Conservation (phyloP, 2,329 filamentous ascomycete species). For the Colletotrichum euphorbiae region DNA sequence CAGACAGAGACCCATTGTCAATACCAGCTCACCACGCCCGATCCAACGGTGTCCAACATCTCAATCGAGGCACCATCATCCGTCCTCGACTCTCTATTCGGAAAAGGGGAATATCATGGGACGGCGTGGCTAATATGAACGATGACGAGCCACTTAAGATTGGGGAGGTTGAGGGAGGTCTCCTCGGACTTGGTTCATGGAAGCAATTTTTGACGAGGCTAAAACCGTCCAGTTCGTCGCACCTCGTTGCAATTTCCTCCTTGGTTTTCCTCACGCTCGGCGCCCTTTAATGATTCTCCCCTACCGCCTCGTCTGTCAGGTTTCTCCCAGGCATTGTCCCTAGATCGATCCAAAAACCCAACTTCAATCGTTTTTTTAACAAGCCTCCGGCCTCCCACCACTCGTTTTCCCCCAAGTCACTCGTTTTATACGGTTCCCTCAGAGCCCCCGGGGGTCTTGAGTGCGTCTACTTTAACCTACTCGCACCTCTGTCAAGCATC, state of each 20-base stretch:
- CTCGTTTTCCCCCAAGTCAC: background rate
- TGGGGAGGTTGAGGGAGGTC: conserved; percentile 1
- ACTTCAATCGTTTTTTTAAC: conserved; percentile 18
- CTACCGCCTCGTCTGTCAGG: conserved; percentile 8
- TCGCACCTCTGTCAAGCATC: background rate
- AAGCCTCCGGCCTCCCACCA: conserved; percentile 13
- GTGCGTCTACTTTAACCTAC: conserved; percentile 2
- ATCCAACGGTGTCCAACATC: background rate
- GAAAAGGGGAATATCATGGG: conserved; percentile 17
- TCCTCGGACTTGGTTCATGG: conserved; percentile 14
- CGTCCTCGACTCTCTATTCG: conserved; percentile 14
- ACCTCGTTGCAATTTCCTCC: background rate
- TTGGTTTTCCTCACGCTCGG: conserved; percentile 14
- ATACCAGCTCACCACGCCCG: conserved; percentile 4
- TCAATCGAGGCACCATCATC: conserved; percentile 3
- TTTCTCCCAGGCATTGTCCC: conserved; percentile 1
- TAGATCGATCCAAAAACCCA: conserved; percentile 1
- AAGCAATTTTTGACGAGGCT: conserved; percentile 8
- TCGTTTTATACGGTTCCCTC: background rate
- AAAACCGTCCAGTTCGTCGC: conserved; percentile 24
- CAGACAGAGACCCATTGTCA: too few relatives aligned
- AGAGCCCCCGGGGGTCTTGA: background rate
- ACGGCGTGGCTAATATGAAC: conserved; percentile 4
- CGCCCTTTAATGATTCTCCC: conserved; percentile 10
- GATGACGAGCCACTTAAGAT: conserved; percentile 10